Conservation (phyloP, 352 stramenopile species). For the Globisporangium echinulatum region DNA sequence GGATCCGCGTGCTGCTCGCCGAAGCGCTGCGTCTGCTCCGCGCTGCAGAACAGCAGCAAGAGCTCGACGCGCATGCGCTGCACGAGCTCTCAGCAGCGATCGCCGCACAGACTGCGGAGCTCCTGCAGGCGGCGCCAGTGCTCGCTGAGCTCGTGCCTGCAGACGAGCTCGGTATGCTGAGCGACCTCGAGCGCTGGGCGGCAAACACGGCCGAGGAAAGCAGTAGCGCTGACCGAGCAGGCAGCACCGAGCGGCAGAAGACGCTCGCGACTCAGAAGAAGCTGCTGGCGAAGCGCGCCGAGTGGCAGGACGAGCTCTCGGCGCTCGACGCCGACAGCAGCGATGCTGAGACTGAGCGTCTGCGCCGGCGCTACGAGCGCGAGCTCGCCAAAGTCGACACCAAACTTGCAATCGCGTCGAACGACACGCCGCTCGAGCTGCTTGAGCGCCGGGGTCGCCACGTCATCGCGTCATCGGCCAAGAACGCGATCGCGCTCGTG, state of each 20-base stretch:
- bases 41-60: constrained; percentile 8
- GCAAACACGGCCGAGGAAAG: constrained; percentile 17
- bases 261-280: constrained; percentile 47
- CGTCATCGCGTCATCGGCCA: constrained; percentile 47
- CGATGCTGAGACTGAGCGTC: constrained; percentile 16
- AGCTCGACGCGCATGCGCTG: constrained; percentile 16
- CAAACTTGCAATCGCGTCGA: constrained; percentile 44
- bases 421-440: constrained; percentile 40
- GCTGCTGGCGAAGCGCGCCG: constrained; percentile 47
- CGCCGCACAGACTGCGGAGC: constrained; percentile 20
- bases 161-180: constrained; percentile 20
- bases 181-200: constrained; percentile 35
- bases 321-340: constrained; percentile 5
- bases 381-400: constrained; percentile 53
- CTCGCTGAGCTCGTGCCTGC: constrained; percentile 32
- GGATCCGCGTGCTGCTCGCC: constrained; percentile 33
- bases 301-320: constrained; percentile 24
- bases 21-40: constrained; percentile 39
- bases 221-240: constrained; percentile 6
- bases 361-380: constrained; percentile 45
- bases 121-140: constrained; percentile 22
- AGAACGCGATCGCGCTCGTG: constrained; percentile 46
- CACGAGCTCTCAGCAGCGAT: constrained; percentile 23
- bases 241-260: constrained; percentile 17
- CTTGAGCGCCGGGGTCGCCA: constrained; percentile 49